These are phyloP conservation scores for Camillea tinctor DNA, from an alignment of 2,329 filamentous ascomycete genomes.

Conservation along the genomic window DNA sequence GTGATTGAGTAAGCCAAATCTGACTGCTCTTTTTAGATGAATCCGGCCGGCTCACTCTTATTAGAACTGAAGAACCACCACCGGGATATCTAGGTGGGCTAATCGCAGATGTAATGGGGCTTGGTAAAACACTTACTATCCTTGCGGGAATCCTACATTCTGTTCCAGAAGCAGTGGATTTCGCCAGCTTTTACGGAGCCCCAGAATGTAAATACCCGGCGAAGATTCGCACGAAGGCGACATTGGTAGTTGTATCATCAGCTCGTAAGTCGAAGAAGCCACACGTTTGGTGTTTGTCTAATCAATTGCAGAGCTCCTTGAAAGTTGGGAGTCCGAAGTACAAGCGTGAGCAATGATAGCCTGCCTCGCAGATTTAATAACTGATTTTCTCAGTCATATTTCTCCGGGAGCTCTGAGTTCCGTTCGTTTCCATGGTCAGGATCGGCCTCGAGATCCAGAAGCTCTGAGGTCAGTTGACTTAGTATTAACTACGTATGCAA, in stretches of 20 bases:
- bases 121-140: constrained; percentile 11
- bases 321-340: background rate
- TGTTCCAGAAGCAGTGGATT: constrained; percentile 1
- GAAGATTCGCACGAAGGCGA: constrained; percentile 1
- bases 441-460: background rate
- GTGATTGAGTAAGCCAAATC: no score
- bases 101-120: constrained; percentile 7
- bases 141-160: constrained; percentile 5
- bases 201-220: no score
- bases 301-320: background rate
- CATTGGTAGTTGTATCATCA: constrained; percentile 5
- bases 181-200: background rate
- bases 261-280: background rate
- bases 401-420: background rate
- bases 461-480: background rate
- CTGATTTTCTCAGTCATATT: background rate
- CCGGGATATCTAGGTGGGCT: background rate
- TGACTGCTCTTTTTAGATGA: no score
- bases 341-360: background rate
- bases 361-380: background rate
- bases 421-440: constrained; percentile 3
- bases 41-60: no score
- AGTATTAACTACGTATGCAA: constrained; percentile 8
- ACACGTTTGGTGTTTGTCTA: background rate
- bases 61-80: no score